Conservation (phyloP, 495 filamentous ascomycete species). For the Neurospora sp. region DNA sequence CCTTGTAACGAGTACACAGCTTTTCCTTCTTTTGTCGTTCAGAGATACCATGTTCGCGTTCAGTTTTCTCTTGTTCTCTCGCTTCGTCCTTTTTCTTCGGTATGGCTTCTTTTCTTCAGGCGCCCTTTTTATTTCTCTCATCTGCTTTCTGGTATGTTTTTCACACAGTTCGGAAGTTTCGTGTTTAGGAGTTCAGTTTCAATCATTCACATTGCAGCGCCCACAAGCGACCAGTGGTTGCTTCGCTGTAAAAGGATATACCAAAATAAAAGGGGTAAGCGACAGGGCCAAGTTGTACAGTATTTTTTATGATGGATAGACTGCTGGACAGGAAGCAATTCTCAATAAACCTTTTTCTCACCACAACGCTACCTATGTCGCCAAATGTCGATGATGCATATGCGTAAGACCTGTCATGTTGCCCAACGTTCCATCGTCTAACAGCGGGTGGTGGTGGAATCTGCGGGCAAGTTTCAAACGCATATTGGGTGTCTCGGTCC, state of each 20-base stretch:
- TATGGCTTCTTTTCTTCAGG: not conserved
- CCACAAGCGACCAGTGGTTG: not conserved
- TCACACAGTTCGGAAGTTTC: not conserved
- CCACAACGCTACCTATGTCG: not conserved
- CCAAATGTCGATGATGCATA: not conserved
- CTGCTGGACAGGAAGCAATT: not conserved
- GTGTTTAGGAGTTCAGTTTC: not conserved
- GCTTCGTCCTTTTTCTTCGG: conserved; percentile 1
- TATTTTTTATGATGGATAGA: not conserved
- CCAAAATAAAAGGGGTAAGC: not conserved
- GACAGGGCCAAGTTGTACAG: not conserved
- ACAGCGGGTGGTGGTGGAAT: not conserved
- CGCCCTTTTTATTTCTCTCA: not conserved
- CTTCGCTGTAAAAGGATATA: not conserved
- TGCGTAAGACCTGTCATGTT: not conserved
- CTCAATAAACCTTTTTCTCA: not conserved
- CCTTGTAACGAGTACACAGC: not conserved
- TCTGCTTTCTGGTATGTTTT: conserved; percentile 8
- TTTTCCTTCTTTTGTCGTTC: not conserved
- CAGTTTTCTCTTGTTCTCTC: not conserved
- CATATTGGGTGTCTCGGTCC: not conserved
- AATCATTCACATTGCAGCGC: not conserved
- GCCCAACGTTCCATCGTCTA: not conserved
- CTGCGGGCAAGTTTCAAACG: not conserved
- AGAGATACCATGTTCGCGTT: not conserved